Evolutionary conservation across 495 filamentous ascomycete genomes (phyloP).

Genomic region (Rhypophila decipiens): DNA sequence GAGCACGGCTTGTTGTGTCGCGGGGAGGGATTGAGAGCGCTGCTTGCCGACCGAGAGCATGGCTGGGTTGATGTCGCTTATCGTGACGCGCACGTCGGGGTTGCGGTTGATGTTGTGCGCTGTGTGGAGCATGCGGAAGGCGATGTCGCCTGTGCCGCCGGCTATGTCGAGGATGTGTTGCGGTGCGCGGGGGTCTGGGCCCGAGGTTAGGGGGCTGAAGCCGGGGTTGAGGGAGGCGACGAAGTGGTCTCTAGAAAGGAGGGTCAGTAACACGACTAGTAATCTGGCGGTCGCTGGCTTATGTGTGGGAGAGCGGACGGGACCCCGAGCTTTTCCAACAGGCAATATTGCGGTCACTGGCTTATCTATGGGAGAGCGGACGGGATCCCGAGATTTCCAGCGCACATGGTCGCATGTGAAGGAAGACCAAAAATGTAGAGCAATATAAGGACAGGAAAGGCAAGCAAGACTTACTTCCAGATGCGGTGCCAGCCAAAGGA

Average conservation of each 20-base stretch:
- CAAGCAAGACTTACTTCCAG: conserved; percentile 59
- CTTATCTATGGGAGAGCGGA: conserved; percentile 45
- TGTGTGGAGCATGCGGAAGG: conserved; percentile 92
- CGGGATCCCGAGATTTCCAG: conserved; percentile 45
- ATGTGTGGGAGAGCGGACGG: no score
- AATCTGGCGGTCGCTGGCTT: no score
- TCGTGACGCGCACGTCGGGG: conserved; percentile 69
- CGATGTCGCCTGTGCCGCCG: conserved; percentile 96
- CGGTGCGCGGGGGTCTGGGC: conserved; percentile 29
- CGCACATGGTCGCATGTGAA: neutral
- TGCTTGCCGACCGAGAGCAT: conserved; percentile 88
- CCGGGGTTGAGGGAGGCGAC: conserved; percentile 89
- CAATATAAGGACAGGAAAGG: conserved; percentile 1
- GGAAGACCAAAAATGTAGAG: neutral
- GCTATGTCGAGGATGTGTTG: conserved; percentile 90
- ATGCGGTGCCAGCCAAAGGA: conserved; percentile 92
- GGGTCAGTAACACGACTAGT: conserved; percentile 14
- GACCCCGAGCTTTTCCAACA: no score
- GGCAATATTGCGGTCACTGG: conserved; percentile 18
- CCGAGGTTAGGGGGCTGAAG: conserved; percentile 44
- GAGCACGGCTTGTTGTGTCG: conserved; percentile 44
- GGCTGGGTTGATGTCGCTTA: conserved; percentile 89
- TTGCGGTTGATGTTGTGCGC: conserved; percentile 77
- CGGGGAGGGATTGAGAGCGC: conserved; percentile 49
- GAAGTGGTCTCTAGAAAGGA: conserved; percentile 66